Conservation (phyloP, 257 asterid species). For the Coffea canephora region DNA sequence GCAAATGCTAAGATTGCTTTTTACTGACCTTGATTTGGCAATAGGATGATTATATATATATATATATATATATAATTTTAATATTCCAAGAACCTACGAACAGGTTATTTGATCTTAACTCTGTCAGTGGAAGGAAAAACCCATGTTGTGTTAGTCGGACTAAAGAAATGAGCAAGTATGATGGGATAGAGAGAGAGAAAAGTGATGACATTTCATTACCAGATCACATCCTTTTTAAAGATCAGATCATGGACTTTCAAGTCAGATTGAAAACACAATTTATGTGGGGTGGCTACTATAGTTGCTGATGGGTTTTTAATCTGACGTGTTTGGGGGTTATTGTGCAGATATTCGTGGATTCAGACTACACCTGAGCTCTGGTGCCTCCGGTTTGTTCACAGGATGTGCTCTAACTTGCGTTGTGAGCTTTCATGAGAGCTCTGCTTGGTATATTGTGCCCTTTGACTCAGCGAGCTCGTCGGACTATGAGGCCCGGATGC, state of each 20-base stretch:
- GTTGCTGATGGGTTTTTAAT: background rate
- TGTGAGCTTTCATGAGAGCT: background rate
- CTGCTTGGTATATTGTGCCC: background rate
- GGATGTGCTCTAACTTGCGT: too few species aligned
- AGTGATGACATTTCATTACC: background rate
- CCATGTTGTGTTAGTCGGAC: background rate
- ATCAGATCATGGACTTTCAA: background rate
- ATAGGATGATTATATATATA: background rate
- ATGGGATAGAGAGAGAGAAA: background rate
- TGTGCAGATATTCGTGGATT: slow-evolving; percentile 29
- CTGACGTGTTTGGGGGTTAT: background rate
- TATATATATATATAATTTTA: too few species aligned
- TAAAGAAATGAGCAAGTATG: background rate
- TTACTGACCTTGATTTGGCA: background rate
- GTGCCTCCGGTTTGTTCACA: background rate
- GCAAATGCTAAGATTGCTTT: background rate
- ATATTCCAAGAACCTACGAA: background rate
- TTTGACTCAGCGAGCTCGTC: background rate
- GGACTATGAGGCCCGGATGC: background rate
- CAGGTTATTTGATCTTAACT: background rate
- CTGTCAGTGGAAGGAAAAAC: too few species aligned
- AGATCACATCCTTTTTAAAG: background rate
- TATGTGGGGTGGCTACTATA: background rate
- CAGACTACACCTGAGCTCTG: slow-evolving; percentile 4
- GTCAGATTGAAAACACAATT: background rate